Evolutionary conservation across 2,329 filamentous ascomycete species (phyloP), one percentile per base, ranked within the genome.

Genomic region (Curvularia spicifera): DNA sequence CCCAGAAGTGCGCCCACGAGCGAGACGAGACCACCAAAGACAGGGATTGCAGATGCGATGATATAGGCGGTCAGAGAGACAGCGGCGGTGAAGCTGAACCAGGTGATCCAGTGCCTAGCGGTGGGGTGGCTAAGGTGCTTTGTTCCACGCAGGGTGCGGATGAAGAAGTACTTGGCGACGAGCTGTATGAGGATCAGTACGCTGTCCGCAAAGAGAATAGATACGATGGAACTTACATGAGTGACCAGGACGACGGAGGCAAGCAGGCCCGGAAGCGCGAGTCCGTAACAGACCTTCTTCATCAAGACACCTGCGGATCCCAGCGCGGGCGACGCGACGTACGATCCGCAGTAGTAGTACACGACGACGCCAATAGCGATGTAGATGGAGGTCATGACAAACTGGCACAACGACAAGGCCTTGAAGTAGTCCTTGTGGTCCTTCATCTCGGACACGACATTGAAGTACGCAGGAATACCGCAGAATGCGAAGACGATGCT

Each of bases 141-240:
- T 10, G 90, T 87, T 56, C 88, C 89, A 0, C 88, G 87, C 45
- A 91, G 85, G 53, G 90, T 79, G 56, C 90, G 90, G 24, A 89
- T 90, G 43, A 88, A 88, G n/a, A 71, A 62, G 59, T 69, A 71
- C 31, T 71, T 71, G 46, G 69, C 63, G 5, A 68, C 61, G 29
- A 69, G 66, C 59, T 68, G 18, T 42, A 5, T 13, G 15, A 45
- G 7, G 40, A 24, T 51, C 4, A 46, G 37, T 13, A 37, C n/a
- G 6, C 48, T 54, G 57, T 51, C 8, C 1, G 4, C 2, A 12
- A 2, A 31, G 0, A 28, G 39, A 12, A 0, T 12, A 20, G 6
- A 2, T 0, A 42, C 39, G 12, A 20, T 31, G 20, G 2, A 13
- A 56, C 65, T 65, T 62, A 67, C 65, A 40, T 71, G 68, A 35